A percentile compares a stretch with the other conserved stretches of the same genome.
phyloP scores from a whole-genome alignment of 139 green algal genomes.

The Pycnococcus provasolii region DNA sequence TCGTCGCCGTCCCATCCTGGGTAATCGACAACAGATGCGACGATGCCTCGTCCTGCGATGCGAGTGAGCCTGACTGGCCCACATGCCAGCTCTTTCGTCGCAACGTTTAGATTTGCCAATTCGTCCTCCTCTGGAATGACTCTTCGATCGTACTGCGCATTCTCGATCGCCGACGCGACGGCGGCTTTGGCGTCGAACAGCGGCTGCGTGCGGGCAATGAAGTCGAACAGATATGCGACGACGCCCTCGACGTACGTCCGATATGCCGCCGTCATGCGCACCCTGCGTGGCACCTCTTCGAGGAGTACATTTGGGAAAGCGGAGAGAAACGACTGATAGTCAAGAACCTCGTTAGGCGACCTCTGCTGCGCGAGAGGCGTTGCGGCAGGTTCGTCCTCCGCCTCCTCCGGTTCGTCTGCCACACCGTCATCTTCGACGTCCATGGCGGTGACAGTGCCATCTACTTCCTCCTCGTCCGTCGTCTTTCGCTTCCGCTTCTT shows the following conservation, averaged over 20 bases:
- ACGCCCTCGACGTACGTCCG: slow-evolving; percentile 37
- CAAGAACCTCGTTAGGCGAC: too few relatives aligned
- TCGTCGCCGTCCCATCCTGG: slow-evolving; percentile 15
- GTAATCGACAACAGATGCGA: slow-evolving; percentile 54
- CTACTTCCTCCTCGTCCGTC: too few relatives aligned
- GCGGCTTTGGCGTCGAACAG: slow-evolving; percentile 34
- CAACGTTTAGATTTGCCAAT: slow-evolving; percentile 58
- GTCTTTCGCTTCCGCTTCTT: too few relatives aligned
- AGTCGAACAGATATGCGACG: slow-evolving; percentile 70
- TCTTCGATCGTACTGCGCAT: slow-evolving; percentile 40
- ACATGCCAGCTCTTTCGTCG: slow-evolving; percentile 51
- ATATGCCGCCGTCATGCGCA: neutral
- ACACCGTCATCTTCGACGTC: too few relatives aligned
- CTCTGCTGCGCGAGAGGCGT: too few relatives aligned
- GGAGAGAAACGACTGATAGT: too few relatives aligned
- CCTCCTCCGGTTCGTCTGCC: too few relatives aligned
- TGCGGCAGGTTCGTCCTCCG: too few relatives aligned
- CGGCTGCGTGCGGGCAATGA: slow-evolving; percentile 79
- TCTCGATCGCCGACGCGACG: neutral
- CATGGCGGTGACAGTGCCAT: too few relatives aligned
- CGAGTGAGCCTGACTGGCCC: slow-evolving; percentile 8
- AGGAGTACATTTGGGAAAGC: too few relatives aligned
- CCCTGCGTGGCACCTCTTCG: too few relatives aligned
- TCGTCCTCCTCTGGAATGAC: slow-evolving; percentile 41
- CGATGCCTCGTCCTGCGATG: slow-evolving; percentile 58